Base-by-base conservation (phyloP, 441 rosid genomes). In the Aquilaria agallochum region DNA sequence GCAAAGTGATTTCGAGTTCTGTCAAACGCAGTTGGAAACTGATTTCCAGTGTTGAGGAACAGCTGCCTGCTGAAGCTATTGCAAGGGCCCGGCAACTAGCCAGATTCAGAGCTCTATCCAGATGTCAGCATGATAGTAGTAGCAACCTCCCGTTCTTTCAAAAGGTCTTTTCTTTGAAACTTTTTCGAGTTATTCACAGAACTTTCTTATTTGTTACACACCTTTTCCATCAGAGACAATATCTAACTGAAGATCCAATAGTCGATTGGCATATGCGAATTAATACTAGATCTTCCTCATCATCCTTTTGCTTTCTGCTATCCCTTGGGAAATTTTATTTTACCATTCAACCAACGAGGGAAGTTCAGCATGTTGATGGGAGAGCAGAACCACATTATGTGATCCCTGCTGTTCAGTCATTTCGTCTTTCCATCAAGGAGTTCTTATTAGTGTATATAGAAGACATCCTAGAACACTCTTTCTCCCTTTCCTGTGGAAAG, bases 51-150 rank as follows among this genome's bases (percentile, higher is more conserved):
- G 68, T 82, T 64, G 99, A 94, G 77, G 83, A 82, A 68, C 73
- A 87, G 68, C 87, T 94, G 54, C 85, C 96, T 27, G 80, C 83
- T 65, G 90, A 87, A 76, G 90, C 92, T 62, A 81, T 94, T 63
- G 81, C 85, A 52, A 95, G 81, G 78, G 99, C 96, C 51, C 76
- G 99, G 64, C 82, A 85, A 70, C 80, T 91, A 66, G 96, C 85
- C 66, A 81, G 95, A 64, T 77, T 74, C 75, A 82, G 84, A 72
- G 80, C 80, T 62, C 59, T 72, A 45, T 54, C 69, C 66, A 71
- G 76, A 46, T 59, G 67, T 75, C 82, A 64, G 60, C 66, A 60
- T 72, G 72, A 64, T 72, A 65, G 70, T 72, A 74, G 64, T 63
- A 53, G 63, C 59, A 53, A 51, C 54, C 64, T 65, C 2, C 79